Evolutionary conservation across 768 basidiomycete species (phyloP).

Genomic region (Chlorophyllum brunneum): DNA sequence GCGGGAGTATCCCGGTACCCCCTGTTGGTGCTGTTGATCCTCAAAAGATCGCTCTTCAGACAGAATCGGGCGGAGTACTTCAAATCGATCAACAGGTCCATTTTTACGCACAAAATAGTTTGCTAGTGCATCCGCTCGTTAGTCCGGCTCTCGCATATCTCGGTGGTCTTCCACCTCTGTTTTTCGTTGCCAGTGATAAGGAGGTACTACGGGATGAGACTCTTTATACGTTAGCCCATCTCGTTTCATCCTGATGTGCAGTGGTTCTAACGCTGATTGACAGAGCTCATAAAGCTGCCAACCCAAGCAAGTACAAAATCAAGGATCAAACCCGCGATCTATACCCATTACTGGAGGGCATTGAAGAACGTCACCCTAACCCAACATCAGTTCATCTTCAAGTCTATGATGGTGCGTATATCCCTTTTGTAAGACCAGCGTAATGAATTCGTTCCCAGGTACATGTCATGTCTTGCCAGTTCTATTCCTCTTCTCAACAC

Average conservation of each 20-base stretch:
- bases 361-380: constrained; percentile 43
- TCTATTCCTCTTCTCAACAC: constrained; percentile 71
- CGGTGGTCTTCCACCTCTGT: constrained; percentile 85
- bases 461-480: constrained; percentile 71
- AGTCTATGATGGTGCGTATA: constrained; percentile 77
- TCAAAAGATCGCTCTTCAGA: constrained; percentile 42
- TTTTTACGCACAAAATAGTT: constrained; percentile 77
- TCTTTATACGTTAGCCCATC: constrained; percentile 65
- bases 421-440: constrained; percentile 14
- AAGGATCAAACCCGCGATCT: constrained; percentile 40
- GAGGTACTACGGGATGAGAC: constrained; percentile 93
- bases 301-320: constrained; percentile 66
- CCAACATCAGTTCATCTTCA: constrained; percentile 88
- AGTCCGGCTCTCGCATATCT: constrained; percentile 80
- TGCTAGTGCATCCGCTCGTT: constrained; percentile 77
- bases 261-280: not conserved
- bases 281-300: constrained; percentile 88
- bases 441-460: constrained; percentile 35
- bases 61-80: constrained; percentile 48
- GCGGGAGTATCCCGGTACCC: constrained; percentile 43
- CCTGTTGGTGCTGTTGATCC: constrained; percentile 28
- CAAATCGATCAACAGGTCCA: constrained; percentile 73
- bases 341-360: constrained; percentile 54
- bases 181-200: constrained; percentile 82
- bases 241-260: not conserved